Base-by-base conservation (phyloP, 2,329 filamentous ascomycete species). In the Ascochyta clinopodiicola region DNA sequence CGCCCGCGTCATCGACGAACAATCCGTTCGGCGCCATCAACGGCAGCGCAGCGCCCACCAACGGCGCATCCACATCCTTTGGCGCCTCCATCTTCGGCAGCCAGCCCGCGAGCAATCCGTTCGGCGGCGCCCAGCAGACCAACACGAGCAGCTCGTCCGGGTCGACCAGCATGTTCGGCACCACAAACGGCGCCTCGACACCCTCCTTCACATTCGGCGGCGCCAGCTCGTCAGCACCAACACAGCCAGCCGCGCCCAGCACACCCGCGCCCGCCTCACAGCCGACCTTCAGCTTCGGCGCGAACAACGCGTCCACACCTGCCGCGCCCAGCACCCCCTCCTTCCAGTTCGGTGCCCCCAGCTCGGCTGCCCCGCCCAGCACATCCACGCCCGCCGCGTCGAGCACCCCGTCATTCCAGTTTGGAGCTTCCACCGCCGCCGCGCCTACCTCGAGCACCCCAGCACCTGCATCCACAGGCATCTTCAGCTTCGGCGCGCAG, bases 11-110 rank as follows among this genome's bases (percentile, higher is more conserved):
- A 1, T 53, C 47, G 6, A 52, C 53, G 21, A 60, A 51, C 32
- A 71, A 66, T 42, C 67, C 66, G 15, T 72, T 71, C 29, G 60
- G 59, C 29, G 61, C 59, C 1, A 13, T 19, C 19, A 63, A 61
- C 25, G 57, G 45, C 27, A 44, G 60, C 29, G 54, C 62, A 12
- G 51, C 69, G 3, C 35, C 60, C 19, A 60, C 56, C n/a, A 73
- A 72, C 51, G 68, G 67, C 49, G 53, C 54, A 17, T 57, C 55
- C 2, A 43, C 58, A 15, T 17, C 57, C 2, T 67, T 66, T 35
- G 68, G 68, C 9, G 60, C 61, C 44, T 62, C 57, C 34, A 51
- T 65, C 6, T 69, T 68, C 51, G 60, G 56, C 47, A 38, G 55
- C 24, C 62, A 66, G 51, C 34, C 66, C 8, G 51, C 60, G 19